Conservation (phyloP, 352 stramenopile species). For the Phytophthora hybrid region DNA sequence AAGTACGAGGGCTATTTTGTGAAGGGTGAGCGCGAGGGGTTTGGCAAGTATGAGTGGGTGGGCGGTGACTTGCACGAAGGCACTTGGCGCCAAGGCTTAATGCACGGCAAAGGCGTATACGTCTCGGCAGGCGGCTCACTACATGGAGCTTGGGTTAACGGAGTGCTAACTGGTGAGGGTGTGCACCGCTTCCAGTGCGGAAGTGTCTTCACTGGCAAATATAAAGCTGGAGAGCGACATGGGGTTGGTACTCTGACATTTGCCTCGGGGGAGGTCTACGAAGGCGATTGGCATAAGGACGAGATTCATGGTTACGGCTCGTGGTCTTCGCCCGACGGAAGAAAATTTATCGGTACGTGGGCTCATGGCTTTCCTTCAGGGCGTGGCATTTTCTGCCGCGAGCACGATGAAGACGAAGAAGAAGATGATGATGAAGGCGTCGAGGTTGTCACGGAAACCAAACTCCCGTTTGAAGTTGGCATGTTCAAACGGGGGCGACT, state of each 20-base stretch:
- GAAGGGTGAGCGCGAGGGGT: conserved; percentile 67
- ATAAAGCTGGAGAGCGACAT: conserved; percentile 49
- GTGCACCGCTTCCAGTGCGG: conserved; percentile 68
- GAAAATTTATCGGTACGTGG: conserved; percentile 69
- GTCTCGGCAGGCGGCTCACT: conserved; percentile 42
- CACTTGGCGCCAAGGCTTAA: conserved; percentile 57
- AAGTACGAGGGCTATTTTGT: conserved; percentile 76
- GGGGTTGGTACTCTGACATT: conserved; percentile 71
- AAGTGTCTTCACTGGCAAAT: conserved; percentile 65
- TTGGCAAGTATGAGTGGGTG: conserved; percentile 76
- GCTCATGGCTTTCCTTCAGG: conserved; percentile 58
- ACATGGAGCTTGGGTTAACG: conserved; percentile 58
- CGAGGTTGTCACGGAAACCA: conserved; percentile 21
- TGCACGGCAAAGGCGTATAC: conserved; percentile 78
- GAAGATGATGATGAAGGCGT: conserved; percentile 36
- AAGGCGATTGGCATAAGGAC: conserved; percentile 68
- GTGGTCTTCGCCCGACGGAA: conserved; percentile 57
- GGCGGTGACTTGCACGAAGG: conserved; percentile 76
- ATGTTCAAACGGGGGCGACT: conserved; percentile 58
- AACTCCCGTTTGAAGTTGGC: conserved; percentile 37
- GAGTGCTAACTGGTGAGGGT: conserved; percentile 51
- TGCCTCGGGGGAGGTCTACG: conserved; percentile 68
- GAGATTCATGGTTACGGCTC: conserved; percentile 70
- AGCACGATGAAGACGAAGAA: conserved; percentile 30
- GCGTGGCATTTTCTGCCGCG: conserved; percentile 59